phyloP scores from a whole-genome alignment of 2,329 filamentous ascomycete species.

The Metarhizium album region DNA sequence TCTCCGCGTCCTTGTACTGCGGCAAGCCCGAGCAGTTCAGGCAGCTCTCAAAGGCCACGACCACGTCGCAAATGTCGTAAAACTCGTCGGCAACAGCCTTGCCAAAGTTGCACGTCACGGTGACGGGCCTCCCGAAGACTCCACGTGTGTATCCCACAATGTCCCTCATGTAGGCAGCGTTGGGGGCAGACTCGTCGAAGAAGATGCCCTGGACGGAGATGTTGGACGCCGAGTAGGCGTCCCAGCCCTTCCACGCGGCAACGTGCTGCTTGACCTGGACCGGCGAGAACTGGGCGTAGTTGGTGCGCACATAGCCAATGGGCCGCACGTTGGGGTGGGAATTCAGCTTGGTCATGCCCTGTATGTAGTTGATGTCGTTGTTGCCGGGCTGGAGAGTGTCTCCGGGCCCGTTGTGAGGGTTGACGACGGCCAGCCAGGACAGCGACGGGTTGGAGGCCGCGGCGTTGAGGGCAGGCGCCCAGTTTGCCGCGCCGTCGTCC shows the following conservation, averaged over 20 bases:
- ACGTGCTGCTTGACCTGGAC: slow-evolving; percentile 13
- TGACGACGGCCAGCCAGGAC: slow-evolving; percentile 12
- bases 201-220: slow-evolving; percentile 14
- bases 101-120: slow-evolving; percentile 15
- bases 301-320: slow-evolving; percentile 14
- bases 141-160: slow-evolving; percentile 8
- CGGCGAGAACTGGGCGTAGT: slow-evolving; percentile 9
- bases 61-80: slow-evolving; percentile 15
- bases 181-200: slow-evolving; percentile 11
- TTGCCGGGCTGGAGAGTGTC: slow-evolving; percentile 10
- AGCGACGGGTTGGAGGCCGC: slow-evolving; percentile 5
- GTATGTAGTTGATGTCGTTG: slow-evolving; percentile 13
- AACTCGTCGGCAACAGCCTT: slow-evolving; percentile 6
- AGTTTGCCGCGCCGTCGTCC: slow-evolving; percentile 13
- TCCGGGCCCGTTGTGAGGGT: slow-evolving; percentile 14
- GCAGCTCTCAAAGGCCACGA: slow-evolving; percentile 16
- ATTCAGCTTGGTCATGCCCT: slow-evolving; percentile 13
- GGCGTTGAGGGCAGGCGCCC: slow-evolving; percentile 12
- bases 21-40: slow-evolving; percentile 9
- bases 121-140: slow-evolving; percentile 6
- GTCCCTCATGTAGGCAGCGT: slow-evolving; percentile 11
- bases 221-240: slow-evolving; percentile 6
- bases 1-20: slow-evolving; percentile 11
- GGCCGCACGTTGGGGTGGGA: slow-evolving; percentile 12
- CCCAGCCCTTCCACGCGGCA: slow-evolving; percentile 12